A percentile compares a stretch with the other conserved stretches of the same genome.
phyloP scores from a whole-genome alignment of 352 stramenopile genomes.

The Globisporangium heterothallicum region DNA sequence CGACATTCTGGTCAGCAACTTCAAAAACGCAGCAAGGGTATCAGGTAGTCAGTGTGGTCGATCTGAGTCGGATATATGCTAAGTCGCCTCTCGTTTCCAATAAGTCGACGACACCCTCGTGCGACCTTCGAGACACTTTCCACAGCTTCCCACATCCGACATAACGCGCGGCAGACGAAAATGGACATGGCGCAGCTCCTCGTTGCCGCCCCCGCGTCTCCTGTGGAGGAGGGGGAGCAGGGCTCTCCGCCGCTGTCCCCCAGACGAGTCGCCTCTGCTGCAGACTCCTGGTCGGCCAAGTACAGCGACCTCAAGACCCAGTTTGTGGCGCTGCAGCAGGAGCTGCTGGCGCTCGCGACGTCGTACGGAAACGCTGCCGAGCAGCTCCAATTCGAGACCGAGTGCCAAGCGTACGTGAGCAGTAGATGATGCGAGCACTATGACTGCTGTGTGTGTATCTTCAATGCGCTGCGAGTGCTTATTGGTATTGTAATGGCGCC shows the following conservation, averaged over 20 bases:
- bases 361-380: constrained; percentile 29
- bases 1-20: too few species aligned
- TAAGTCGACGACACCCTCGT: too few species aligned
- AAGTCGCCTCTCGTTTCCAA: too few species aligned
- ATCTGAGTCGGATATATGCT: too few species aligned
- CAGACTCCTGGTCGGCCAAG: constrained; percentile 10
- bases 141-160: too few species aligned
- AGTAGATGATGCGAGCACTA: too few species aligned
- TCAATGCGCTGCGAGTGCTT: background rate
- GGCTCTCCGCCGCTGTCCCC: background rate
- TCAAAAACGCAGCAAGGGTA: too few species aligned
- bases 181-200: constrained; percentile 15
- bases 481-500: too few species aligned
- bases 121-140: too few species aligned
- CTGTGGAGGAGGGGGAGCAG: background rate
- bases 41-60: too few species aligned
- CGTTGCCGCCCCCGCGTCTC: constrained; percentile 1
- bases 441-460: background rate
- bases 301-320: constrained; percentile 21
- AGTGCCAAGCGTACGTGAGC: constrained; percentile 40
- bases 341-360: constrained; percentile 26
- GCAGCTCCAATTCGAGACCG: constrained; percentile 30
- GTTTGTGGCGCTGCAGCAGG: constrained; percentile 28
- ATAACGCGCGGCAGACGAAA: background rate
- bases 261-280: too few species aligned